phyloP scores from a whole-genome alignment of 495 filamentous ascomycete species.

The Trichoderma parareesei region DNA sequence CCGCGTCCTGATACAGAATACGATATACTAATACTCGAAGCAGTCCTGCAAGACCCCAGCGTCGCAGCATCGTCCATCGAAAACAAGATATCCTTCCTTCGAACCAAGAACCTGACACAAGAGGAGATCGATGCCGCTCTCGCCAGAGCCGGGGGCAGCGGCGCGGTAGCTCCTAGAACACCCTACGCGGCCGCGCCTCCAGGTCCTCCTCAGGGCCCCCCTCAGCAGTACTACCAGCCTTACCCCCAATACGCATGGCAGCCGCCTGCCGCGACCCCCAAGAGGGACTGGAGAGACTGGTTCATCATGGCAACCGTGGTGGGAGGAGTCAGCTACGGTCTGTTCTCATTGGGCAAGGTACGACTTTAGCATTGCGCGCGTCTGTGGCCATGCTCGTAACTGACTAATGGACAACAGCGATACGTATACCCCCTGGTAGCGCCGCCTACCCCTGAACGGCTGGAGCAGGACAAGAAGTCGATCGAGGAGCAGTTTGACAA shows the following conservation, averaged over 20 bases:
- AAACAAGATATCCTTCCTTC: conserved; percentile 84
- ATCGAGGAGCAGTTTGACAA: conserved; percentile 89
- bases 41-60: conserved; percentile 88
- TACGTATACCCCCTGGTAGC: conserved; percentile 87
- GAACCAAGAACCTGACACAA: conserved; percentile 93
- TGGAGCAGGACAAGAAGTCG: conserved; percentile 84
- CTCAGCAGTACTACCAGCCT: conserved; percentile 59
- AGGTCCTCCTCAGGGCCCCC: conserved; percentile 37
- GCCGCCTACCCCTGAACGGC: conserved; percentile 83
- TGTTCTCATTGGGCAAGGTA: conserved; percentile 83
- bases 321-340: conserved; percentile 73
- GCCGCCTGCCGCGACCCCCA: conserved; percentile 60
- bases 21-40: not conserved
- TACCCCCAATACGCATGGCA: conserved; percentile 55
- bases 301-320: conserved; percentile 96
- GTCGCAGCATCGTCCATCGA: conserved; percentile 87
- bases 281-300: conserved; percentile 94
- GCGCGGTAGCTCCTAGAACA: conserved; percentile 24
- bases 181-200: conserved; percentile 39
- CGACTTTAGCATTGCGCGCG: not conserved
- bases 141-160: conserved; percentile 51
- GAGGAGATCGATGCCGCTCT: conserved; percentile 87
- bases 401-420: conserved; percentile 41
- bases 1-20: not conserved
- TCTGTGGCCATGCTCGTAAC: not conserved